phyloP scores from a whole-genome alignment of 73 alveolate species.

The Tetrahymena malaccensis region DNA sequence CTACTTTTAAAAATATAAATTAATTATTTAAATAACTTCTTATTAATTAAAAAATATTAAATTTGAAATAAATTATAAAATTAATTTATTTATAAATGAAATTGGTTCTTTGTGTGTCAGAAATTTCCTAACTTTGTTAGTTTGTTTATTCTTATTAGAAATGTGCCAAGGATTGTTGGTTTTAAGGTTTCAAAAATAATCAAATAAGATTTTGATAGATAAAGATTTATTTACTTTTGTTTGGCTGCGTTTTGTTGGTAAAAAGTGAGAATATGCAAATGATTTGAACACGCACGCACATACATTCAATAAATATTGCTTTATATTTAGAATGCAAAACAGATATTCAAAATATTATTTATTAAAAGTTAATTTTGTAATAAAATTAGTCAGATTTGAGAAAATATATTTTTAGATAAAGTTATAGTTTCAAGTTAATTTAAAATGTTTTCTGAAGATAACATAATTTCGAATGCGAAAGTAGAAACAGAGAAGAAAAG shows the following conservation, averaged over 20 bases:
- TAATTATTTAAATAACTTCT: no score
- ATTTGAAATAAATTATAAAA: no score
- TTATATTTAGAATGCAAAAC: not conserved
- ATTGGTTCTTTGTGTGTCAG: not conserved
- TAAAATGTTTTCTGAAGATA: not conserved
- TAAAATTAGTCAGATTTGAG: not conserved
- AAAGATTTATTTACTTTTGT: no score
- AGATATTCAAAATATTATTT: not conserved
- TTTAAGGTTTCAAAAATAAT: not conserved
- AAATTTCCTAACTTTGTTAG: not conserved
- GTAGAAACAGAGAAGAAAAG: not conserved
- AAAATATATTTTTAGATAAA: not conserved
- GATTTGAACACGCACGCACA: not conserved
- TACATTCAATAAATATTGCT: not conserved
- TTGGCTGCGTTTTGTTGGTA: not conserved
- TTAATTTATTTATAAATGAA: no score
- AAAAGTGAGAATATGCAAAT: not conserved
- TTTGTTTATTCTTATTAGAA: not conserved
- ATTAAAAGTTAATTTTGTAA: not conserved
- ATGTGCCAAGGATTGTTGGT: no score
- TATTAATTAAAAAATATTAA: no score
- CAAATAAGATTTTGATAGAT: not conserved
- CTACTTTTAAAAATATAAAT: no score
- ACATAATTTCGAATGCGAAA: not conserved
- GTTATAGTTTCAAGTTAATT: not conserved